These are phyloP conservation scores for Infundibulicybe gibba DNA, from an alignment of 768 basidiomycete genomes.

Conservation along the genomic window DNA sequence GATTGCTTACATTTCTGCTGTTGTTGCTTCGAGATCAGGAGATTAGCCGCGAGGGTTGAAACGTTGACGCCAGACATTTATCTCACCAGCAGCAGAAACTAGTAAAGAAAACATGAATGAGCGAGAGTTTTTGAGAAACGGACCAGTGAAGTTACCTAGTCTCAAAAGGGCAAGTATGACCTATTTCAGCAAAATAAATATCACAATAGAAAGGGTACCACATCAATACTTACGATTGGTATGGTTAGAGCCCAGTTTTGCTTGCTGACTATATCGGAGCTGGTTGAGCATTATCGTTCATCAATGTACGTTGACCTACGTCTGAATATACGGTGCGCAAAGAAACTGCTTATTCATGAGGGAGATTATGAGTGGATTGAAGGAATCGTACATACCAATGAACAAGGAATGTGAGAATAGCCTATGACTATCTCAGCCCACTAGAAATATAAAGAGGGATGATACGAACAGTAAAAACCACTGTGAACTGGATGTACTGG, in stretches of 20 bases:
- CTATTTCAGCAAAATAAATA: constrained; percentile 2
- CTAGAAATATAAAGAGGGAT: not conserved
- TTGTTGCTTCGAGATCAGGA: constrained; percentile 13
- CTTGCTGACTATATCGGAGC: constrained; percentile 13
- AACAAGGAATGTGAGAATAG: constrained; percentile 35
- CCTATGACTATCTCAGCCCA: constrained; percentile 14
- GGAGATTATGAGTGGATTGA: not conserved
- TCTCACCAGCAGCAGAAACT: constrained; percentile 17
- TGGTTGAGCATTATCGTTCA: not conserved
- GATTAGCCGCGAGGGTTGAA: not conserved
- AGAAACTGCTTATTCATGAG: constrained; percentile 20
- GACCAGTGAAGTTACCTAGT: constrained; percentile 10
- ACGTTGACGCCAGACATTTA: not conserved
- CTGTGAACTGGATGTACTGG: constrained; percentile 8
- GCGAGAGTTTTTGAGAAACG: not conserved
- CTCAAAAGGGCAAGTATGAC: constrained; percentile 14
- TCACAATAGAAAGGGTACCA: not conserved
- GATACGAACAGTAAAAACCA: constrained; percentile 21
- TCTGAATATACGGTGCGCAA: constrained; percentile 28
- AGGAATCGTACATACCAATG: constrained; percentile 27
- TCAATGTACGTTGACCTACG: not conserved
- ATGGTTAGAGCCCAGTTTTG: constrained; percentile 15
- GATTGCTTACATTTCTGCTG: constrained; percentile 17
- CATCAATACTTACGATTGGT: constrained; percentile 13
- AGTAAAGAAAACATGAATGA: not conserved